These are phyloP conservation scores for Funneliformis caledonium DNA, from an alignment of 371 early-diverging fungal species.

Conservation along the genomic window DNA sequence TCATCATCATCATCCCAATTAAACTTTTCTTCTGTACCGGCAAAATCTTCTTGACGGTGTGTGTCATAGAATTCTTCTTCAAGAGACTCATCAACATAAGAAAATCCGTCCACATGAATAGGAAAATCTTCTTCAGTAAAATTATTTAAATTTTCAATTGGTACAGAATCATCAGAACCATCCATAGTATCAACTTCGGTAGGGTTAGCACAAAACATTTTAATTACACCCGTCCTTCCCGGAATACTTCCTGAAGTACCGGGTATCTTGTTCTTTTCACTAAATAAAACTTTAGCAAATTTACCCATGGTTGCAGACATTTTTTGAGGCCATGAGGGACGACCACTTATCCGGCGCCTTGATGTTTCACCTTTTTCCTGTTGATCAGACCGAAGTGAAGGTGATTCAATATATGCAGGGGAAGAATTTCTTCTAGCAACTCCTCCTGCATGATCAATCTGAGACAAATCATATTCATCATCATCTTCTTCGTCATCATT, in stretches of 20 bases:
- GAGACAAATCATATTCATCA: conserved; percentile 10
- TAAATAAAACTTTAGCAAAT: conserved; percentile 9
- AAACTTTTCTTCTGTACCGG: background rate
- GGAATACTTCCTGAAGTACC: background rate
- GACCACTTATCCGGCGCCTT: no score
- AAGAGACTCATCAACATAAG: conserved; percentile 18
- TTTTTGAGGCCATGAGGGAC: conserved; percentile 13
- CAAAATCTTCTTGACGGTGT: background rate
- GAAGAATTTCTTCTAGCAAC: conserved; percentile 16
- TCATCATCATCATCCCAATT: background rate
- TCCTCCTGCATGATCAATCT: background rate
- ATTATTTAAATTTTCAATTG: background rate
- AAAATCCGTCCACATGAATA: conserved; percentile 7
- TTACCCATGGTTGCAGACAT: conserved; percentile 10
- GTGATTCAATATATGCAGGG: background rate
- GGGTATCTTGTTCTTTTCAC: background rate
- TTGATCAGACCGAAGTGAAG: background rate
- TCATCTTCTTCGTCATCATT: conserved; percentile 8
- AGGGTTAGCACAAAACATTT: background rate
- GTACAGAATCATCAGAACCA: background rate
- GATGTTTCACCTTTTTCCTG: background rate
- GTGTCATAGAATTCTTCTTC: conserved; percentile 9
- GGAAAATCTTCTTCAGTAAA: background rate
- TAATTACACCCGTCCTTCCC: background rate
- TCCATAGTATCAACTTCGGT: background rate